Evolutionary conservation across 495 filamentous ascomycete genomes (phyloP).

Genomic region (Penicillium desertorum): DNA sequence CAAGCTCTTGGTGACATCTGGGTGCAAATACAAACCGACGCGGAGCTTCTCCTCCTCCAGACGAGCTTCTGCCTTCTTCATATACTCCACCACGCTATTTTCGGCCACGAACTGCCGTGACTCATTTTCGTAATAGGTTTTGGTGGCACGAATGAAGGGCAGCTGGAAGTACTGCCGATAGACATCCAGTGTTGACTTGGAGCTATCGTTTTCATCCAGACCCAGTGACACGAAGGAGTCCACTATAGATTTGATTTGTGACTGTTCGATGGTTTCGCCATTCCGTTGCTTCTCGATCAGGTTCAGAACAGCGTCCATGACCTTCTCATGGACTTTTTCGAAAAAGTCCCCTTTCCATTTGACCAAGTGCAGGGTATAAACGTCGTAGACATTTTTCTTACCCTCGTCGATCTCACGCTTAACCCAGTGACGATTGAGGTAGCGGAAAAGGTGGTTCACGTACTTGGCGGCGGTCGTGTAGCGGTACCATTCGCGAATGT

Average conservation of each 20-base stretch:
- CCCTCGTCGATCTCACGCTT: conserved; percentile 99
- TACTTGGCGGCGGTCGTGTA: conserved; percentile 96
- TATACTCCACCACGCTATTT: conserved; percentile 98
- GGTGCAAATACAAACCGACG: conserved; percentile 86
- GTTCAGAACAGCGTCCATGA: conserved; percentile 93
- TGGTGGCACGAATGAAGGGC: conserved; percentile 86
- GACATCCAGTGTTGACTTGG: conserved; percentile 91
- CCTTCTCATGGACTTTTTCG: conserved; percentile 71
- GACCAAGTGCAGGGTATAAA: conserved; percentile 94
- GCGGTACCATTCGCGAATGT: conserved; percentile 93
- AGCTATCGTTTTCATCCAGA: conserved; percentile 87
- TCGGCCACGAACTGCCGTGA: conserved; percentile 92
- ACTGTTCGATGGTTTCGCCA: conserved; percentile 96
- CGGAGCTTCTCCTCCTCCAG: conserved; percentile 92
- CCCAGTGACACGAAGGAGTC: conserved; percentile 96
- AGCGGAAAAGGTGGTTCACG: conserved; percentile 94
- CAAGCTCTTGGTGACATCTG: conserved; percentile 78
- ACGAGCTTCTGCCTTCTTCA: conserved; percentile 98
- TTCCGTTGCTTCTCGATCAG: conserved; percentile 97
- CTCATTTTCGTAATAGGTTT: conserved; percentile 83
- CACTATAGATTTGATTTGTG: conserved; percentile 95
- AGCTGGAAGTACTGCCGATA: conserved; percentile 89
- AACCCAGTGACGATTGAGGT: conserved; percentile 98
- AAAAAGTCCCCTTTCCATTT: conserved; percentile 95
- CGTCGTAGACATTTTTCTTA: conserved; percentile 97